phyloP scores from a whole-genome alignment of 306 rosid species.

The Cucumis cinereus region DNA sequence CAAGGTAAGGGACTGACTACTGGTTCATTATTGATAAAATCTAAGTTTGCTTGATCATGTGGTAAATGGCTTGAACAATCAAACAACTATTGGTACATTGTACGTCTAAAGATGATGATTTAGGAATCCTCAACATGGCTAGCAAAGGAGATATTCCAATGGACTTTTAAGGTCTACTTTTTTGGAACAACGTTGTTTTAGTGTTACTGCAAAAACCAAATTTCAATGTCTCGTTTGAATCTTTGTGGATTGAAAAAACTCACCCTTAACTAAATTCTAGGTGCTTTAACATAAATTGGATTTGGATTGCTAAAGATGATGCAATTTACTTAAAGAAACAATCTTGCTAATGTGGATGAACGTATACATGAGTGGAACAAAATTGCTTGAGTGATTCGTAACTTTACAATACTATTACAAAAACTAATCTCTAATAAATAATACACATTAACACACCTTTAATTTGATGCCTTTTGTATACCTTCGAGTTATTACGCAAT shows the following conservation, averaged over 20 bases:
- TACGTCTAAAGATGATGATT: too few species aligned
- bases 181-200: too few species aligned
- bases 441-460: neutral
- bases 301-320: conserved; percentile 3
- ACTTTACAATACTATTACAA: neutral
- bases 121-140: too few species aligned
- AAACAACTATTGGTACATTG: too few species aligned
- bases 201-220: too few species aligned
- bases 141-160: too few species aligned
- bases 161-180: too few species aligned
- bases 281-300: neutral
- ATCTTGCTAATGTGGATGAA: neutral
- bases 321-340: conserved; percentile 6
- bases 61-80: too few species aligned
- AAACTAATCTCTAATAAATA: neutral
- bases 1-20: too few species aligned
- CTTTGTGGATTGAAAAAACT: neutral
- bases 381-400: neutral
- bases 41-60: too few species aligned
- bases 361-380: neutral
- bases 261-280: neutral
- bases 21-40: too few species aligned
- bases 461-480: neutral
- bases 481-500: neutral
- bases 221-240: neutral